A percentile compares a stretch with the other conserved stretches of the same genome.
Conservation (phyloP, 2,329 filamentous ascomycete genomes). For the Talaromyces pinophilus region DNA sequence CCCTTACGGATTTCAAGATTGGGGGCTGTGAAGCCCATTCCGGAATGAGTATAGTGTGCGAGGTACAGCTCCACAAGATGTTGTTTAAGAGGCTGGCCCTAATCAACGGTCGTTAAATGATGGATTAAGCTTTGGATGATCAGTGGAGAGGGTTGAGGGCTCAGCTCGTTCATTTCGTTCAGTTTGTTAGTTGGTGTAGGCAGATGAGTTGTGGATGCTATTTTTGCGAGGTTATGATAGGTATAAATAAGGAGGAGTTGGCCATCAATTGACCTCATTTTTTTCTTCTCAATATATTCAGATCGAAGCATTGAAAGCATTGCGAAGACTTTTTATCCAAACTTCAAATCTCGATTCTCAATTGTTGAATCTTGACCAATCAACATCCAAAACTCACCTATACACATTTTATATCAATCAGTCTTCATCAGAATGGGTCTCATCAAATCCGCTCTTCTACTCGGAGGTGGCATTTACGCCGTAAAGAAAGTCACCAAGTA, state of each 20-base stretch:
- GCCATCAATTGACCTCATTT: neutral
- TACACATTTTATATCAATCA: neutral
- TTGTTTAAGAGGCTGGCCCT: neutral
- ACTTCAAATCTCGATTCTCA: neutral
- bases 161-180: constrained; percentile 3
- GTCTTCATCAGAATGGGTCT: constrained; percentile 9
- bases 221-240: neutral
- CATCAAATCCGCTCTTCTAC: constrained; percentile 16
- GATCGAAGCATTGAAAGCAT: neutral
- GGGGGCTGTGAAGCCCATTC: constrained; percentile 4
- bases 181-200: neutral
- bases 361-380: neutral
- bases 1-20: neutral
- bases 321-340: neutral
- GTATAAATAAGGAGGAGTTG: neutral
- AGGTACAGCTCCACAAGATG: neutral
- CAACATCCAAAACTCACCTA: neutral
- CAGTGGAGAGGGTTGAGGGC: neutral
- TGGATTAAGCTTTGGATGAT: neutral
- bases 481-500: constrained; percentile 9
- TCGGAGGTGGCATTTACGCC: constrained; percentile 5
- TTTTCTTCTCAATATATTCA: neutral
- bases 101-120: neutral
- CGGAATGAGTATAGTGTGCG: constrained; percentile 17
- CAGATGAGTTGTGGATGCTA: neutral